Conservation (phyloP, 2,329 filamentous ascomycete species). For the Pseudohalonectria lignicola region DNA sequence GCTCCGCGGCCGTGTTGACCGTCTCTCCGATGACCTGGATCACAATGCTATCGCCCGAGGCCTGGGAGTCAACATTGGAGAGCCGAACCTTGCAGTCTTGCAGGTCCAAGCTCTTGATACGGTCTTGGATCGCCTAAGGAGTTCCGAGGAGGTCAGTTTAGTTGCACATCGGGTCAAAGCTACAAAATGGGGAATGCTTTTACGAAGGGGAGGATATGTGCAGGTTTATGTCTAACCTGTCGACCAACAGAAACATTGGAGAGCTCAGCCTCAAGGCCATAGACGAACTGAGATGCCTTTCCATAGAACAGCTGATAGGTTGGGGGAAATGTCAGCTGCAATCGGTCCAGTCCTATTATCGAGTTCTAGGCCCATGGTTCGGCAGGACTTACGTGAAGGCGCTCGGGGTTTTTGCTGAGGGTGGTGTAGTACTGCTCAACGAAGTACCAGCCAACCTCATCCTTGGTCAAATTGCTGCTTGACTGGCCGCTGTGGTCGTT, state of each 20-base stretch:
- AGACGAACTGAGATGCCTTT: conserved; percentile 91
- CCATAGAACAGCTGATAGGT: conserved; percentile 80
- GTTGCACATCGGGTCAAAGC: no score
- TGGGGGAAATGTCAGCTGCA: no score
- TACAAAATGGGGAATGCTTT: no score
- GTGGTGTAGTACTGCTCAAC: conserved; percentile 99
- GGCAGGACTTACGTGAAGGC: conserved; percentile 58
- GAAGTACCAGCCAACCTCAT: conserved; percentile 98
- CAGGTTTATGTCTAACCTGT: conserved; percentile 40
- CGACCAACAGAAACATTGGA: conserved; percentile 79
- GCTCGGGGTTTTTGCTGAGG: conserved; percentile 85
- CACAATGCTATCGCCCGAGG: conserved; percentile 84
- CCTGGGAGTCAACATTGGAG: conserved; percentile 94
- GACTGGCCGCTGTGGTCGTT: conserved; percentile 17
- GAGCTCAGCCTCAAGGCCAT: conserved; percentile 81
- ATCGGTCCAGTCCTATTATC: no score
- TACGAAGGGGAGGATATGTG: background rate
- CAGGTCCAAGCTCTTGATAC: conserved; percentile 86
- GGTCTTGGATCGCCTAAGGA: conserved; percentile 89
- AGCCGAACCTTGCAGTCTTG: conserved; percentile 98
- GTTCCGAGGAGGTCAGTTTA: no score
- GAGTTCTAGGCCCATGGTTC: background rate
- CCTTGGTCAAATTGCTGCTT: conserved; percentile 56
- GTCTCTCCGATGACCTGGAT: conserved; percentile 98
- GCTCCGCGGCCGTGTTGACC: conserved; percentile 82